These are phyloP conservation scores for Phyllostachys edulis DNA, from an alignment of 176 grass and related monocot species.

Conservation along the genomic window DNA sequence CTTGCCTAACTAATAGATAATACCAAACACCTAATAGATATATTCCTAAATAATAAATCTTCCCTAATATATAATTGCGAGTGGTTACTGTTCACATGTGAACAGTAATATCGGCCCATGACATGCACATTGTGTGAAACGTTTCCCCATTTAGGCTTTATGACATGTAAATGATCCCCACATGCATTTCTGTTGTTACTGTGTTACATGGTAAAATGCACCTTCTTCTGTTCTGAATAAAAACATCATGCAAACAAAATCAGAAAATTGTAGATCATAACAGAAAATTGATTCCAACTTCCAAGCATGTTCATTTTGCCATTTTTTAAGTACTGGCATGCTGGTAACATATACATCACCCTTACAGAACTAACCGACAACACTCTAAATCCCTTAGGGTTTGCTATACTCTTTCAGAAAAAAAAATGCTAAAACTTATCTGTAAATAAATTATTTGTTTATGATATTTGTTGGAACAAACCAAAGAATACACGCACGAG, in stretches of 20 bases:
- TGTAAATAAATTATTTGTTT: background rate
- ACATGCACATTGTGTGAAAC: no score
- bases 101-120: no score
- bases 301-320: no score
- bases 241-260: background rate
- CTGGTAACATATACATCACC: background rate
- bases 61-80: no score
- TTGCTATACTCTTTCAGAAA: background rate
- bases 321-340: background rate
- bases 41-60: slow-evolving; percentile 7
- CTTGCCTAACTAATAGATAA: no score
- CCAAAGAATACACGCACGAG: no score
- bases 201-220: background rate
- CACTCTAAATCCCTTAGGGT: background rate
- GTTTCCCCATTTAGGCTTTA: no score
- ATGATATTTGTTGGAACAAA: no score
- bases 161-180: no score
- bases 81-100: no score
- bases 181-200: background rate
- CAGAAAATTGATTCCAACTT: background rate
- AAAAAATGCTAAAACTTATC: background rate
- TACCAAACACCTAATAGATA: no score
- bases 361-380: background rate
- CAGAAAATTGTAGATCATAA: background rate
- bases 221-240: background rate